Base-by-base conservation (phyloP, 306 rosid species). In the Prosopis cineraria region DNA sequence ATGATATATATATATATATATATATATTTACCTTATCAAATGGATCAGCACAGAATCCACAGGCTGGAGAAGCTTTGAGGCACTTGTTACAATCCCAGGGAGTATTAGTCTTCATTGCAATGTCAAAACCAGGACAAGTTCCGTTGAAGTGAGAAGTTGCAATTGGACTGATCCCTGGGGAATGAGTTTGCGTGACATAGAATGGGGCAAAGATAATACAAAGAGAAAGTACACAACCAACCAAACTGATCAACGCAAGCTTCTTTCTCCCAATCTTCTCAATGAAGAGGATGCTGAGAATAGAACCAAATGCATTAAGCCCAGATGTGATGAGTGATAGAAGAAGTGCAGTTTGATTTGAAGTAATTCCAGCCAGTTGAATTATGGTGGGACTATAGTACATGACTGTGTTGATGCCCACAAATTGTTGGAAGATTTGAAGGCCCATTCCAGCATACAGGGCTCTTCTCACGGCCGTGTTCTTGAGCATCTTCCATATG, bases 341-440 rank as follows among this genome's bases (percentile, higher is more conserved):
- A 56, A 86, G 86, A 19, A 90, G 86, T 19, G 94, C 89, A 0
- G 89, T 84, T 72, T 3, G 20, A 20, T 90, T 90, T 3, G 91
- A 86, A 31, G 92, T 89, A 40, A 84, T 69, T 17, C 94, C 92
- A 0, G 90, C 92, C 5, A 90, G 36, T 40, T 90, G 90, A 47
- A 90, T 67, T 11, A 90, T 88, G 47, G 92, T 75, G 19, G 94
- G 90, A 31, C 94, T 90, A 64, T 82, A 90, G 79, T 90, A 86
- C 92, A 88, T 86, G 0, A 90, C 91, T 4, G 88, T 88, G 41
- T 90, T 90, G 44, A 90, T 88, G 10, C 91, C 94, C 17, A 88
- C 90, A 74, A 86, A 90, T 25, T 90, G 91, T 29, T 90, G 94
- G 75, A 87, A 87, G 0, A 90, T 75, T 78, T 88, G 94, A 20